phyloP scores from a whole-genome alignment of 2,329 filamentous ascomycete genomes.

The Sarocladium brachiariae region DNA sequence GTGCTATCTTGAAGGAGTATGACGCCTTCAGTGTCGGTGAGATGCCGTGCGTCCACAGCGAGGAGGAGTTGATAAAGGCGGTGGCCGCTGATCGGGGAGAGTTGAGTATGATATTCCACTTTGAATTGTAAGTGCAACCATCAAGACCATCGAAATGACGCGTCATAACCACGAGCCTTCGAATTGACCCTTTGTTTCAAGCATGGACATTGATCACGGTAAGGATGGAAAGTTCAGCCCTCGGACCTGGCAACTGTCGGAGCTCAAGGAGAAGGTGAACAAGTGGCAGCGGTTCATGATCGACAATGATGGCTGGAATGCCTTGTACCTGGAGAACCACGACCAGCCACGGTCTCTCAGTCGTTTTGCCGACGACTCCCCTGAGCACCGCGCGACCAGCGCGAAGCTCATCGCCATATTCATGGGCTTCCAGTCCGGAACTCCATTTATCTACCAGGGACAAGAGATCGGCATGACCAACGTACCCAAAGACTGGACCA shows the following conservation, averaged over 20 bases:
- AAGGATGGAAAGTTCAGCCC: constrained; percentile 35
- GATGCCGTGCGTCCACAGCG: constrained; percentile 39
- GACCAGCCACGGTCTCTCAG: constrained; percentile 56
- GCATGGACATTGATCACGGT: constrained; percentile 43
- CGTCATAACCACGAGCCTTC: background rate
- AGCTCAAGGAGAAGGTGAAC: constrained; percentile 44
- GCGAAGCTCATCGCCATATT: constrained; percentile 56
- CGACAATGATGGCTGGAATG: constrained; percentile 56
- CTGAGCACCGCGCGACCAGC: constrained; percentile 39
- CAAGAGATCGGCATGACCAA: constrained; percentile 64
- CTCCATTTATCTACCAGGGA: constrained; percentile 62
- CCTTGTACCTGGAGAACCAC: constrained; percentile 60
- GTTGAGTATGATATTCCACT: constrained; percentile 68
- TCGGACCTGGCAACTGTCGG: constrained; percentile 37
- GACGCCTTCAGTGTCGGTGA: constrained; percentile 46
- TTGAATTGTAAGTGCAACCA: constrained; percentile 45
- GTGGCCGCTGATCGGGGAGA: constrained; percentile 52
- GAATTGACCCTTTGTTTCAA: constrained; percentile 16
- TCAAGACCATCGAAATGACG: background rate
- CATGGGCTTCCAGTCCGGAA: constrained; percentile 51
- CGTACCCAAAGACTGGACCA: constrained; percentile 51
- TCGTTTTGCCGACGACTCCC: constrained; percentile 44
- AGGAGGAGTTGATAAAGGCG: constrained; percentile 34
- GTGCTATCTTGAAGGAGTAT: constrained; percentile 36
- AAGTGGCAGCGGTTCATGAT: constrained; percentile 57